These are phyloP conservation scores for Pelagophyceae sp. DNA, from an alignment of 352 stramenopile genomes.

Conservation along the genomic window DNA sequence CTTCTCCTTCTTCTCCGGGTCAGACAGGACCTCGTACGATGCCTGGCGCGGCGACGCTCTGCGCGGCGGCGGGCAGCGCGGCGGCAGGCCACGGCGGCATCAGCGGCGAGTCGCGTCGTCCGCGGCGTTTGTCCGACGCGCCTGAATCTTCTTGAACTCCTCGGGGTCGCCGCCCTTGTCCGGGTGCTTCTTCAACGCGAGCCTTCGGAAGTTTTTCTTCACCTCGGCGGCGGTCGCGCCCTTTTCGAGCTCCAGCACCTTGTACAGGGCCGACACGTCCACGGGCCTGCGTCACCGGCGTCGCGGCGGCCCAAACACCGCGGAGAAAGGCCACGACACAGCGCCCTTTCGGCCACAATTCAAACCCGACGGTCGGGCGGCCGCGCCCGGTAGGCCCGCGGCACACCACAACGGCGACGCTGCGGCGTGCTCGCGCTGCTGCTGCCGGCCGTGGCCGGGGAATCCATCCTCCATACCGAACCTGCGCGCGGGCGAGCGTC, in stretches of 20 bases:
- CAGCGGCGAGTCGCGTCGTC: neutral
- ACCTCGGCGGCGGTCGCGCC: slow-evolving; percentile 81
- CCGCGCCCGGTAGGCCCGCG: no score
- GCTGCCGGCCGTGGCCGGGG: slow-evolving; percentile 24
- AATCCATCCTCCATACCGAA: slow-evolving; percentile 12
- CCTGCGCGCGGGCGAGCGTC: no score
- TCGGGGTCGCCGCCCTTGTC: slow-evolving; percentile 69
- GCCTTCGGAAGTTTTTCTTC: slow-evolving; percentile 93
- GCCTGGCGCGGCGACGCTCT: no score
- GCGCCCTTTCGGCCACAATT: no score
- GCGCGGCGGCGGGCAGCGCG: no score
- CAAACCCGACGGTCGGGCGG: no score
- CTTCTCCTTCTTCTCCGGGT: slow-evolving; percentile 64
- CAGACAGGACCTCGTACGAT: slow-evolving; percentile 91
- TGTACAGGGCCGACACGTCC: slow-evolving; percentile 84
- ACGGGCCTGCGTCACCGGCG: slow-evolving; percentile 86
- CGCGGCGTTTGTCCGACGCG: neutral
- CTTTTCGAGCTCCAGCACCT: slow-evolving; percentile 62
- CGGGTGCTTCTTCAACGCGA: slow-evolving; percentile 87
- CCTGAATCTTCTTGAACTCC: slow-evolving; percentile 59
- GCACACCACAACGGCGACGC: no score
- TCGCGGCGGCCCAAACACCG: no score
- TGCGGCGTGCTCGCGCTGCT: neutral
- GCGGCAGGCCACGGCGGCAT: neutral
- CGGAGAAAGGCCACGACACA: no score